phyloP scores from a whole-genome alignment of 192 early-diverging fungal genomes.

The Diversispora epigaea region DNA sequence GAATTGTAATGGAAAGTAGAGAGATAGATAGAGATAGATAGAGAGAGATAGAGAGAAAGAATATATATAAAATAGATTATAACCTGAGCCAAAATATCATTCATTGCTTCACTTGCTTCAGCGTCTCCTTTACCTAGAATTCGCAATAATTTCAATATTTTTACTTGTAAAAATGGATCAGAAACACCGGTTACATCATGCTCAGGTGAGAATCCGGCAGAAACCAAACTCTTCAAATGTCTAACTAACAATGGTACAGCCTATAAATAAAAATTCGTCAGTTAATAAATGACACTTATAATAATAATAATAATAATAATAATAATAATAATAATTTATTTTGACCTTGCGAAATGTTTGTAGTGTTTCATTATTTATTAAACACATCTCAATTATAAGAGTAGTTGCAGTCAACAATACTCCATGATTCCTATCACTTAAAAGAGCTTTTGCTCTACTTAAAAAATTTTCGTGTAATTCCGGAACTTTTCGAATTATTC shows the following conservation, averaged over 20 bases:
- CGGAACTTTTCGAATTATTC: conserved; percentile 90
- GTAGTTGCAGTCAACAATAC: conserved; percentile 90
- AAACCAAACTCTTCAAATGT: conserved; percentile 86
- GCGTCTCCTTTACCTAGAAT: conserved; percentile 82
- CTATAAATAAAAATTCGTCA: conserved; percentile 33
- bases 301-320: not conserved
- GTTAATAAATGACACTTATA: not conserved
- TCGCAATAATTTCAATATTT: conserved; percentile 85
- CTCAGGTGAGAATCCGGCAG: conserved; percentile 85
- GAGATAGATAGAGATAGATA: too few species aligned
- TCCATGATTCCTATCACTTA: conserved; percentile 94
- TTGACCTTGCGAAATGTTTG: conserved; percentile 67
- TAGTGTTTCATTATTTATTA: conserved; percentile 63
- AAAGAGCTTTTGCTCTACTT: conserved; percentile 63
- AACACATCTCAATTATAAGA: conserved; percentile 88
- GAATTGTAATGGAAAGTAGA: not conserved
- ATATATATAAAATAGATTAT: not conserved
- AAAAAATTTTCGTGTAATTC: conserved; percentile 90
- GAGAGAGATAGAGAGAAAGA: not conserved
- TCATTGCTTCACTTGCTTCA: conserved; percentile 86
- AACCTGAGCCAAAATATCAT: conserved; percentile 93
- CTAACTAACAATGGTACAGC: conserved; percentile 80
- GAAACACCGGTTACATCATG: conserved; percentile 94
- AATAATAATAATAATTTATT: not conserved
- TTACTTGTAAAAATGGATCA: conserved; percentile 98